Evolutionary conservation across 306 rosid genomes (phyloP).

Genomic region (Chamaecrista fasciculata): DNA sequence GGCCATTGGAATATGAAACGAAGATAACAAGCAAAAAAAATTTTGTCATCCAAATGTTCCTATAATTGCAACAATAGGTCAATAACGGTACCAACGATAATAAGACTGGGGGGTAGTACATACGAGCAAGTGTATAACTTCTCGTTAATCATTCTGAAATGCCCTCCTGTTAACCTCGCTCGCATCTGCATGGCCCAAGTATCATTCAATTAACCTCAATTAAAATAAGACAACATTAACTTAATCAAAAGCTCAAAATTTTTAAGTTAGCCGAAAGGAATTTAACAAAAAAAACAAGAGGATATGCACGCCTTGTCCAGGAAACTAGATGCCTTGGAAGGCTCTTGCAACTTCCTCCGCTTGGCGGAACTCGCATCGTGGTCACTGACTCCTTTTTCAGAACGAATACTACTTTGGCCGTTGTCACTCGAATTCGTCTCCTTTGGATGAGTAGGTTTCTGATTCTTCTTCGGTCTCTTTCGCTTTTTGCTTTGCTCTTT

Average conservation of each 20-base stretch:
- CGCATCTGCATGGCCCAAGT: slow-evolving; percentile 59
- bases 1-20: neutral
- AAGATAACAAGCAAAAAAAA: neutral
- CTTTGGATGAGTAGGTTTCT: neutral
- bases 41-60: neutral
- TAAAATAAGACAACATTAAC: neutral
- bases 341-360: slow-evolving; percentile 33
- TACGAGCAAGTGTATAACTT: slow-evolving; percentile 99
- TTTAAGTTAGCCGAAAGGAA: neutral
- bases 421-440: slow-evolving; percentile 1
- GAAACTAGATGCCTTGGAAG: slow-evolving; percentile 50
- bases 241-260: neutral
- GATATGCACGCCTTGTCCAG: slow-evolving; percentile 53
- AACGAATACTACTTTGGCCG: slow-evolving; percentile 8
- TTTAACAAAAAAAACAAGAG: neutral
- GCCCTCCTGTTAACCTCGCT: slow-evolving; percentile 86
- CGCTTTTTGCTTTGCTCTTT: slow-evolving; percentile 45
- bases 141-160: slow-evolving; percentile 94
- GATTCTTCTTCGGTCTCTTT: slow-evolving; percentile 38
- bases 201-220: neutral
- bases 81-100: neutral
- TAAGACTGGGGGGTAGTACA: neutral
- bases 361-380: slow-evolving; percentile 16
- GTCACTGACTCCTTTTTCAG: neutral
- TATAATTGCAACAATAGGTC: neutral